Base-by-base conservation (phyloP, 176 grass and related monocot species). In the Melocanna baccifera region DNA sequence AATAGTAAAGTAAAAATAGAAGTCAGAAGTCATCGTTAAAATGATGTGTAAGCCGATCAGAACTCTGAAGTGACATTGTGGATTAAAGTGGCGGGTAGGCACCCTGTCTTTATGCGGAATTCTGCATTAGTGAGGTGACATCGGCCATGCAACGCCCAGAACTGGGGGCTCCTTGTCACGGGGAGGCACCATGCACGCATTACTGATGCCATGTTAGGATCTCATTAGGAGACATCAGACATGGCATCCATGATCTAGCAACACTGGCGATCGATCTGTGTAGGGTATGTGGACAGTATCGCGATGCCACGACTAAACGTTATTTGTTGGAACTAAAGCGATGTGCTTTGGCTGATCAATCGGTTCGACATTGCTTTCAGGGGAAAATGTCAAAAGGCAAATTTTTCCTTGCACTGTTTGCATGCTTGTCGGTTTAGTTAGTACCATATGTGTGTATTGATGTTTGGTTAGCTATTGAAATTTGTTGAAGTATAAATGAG, bases 91-190 rank as follows among this genome's bases (percentile, higher is more conserved):
- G 84, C 8, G 1, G 79, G 67, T 86, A 61, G 88, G 74, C 78
- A 63, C 36, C 57, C 6, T 22, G 30, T 15, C 71, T 73, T 75
- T 87, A 20, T 43, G 51, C 25, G 19, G 69, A 74, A 34, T 73
- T 23, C 84, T 87, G 89, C 68, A 90, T 79, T 79, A 68, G n/a
- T 15, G 56, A 90, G 75, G 75, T 84, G 81, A 84, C 75, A 75
- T 42, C 58, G 79, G 67, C 79, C 88, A 90, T 90, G 84, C 84
- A 86, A 19, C 59, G 37, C 67, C 78, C 75, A 6, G 15, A 87
- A 84, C 61, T 39, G 80, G 68, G 62, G 46, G 43, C 42, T 73
- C 84, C 47, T 19, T 15, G 48, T 58, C 67, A 75, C 69, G 84
- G 84, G 50, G 26, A 42, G 9, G 1, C 73, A 34, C 18, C 47